Base-by-base conservation (phyloP, 805 yeast genomes). In the Hanseniaspora valbyensis region DNA sequence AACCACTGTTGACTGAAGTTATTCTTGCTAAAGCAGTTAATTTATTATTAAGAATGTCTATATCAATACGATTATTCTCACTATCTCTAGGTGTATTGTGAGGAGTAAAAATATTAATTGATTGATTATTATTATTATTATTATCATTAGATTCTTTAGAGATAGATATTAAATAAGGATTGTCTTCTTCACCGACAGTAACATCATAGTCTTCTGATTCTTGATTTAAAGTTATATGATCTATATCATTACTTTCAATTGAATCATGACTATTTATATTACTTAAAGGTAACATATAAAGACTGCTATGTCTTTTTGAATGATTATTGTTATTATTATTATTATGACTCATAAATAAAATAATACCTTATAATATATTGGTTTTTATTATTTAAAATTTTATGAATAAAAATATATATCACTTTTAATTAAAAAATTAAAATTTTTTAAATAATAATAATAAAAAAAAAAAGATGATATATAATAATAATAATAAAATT, bases 1-100 rank as follows among this genome's bases (percentile, higher is more conserved):
- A 48, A 2, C 50, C 50, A 10, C 44, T 39, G 39, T 48, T 48
- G 26, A 48, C 51, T 0, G 51, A 48, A 7, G 51, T 48, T 34
- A 48, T 48, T 33, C 51, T 30, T n/a, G 51, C 43, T 5, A 48
- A 9, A 2, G 26, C n/a, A 22, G 30, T 40, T 7, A 48, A 21
- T 24, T 48, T 48, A 29, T 33, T 29, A 24, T 44, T 28, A 2
- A 44, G 13, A 4, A 33, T 32, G n/a, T 39, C 42, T 8, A 39
- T 25, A 26, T 39, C 42, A 13, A 39, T 4, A n/a, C n/a, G n/a
- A n/a, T n/a, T n/a, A 2, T 39, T 6, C n/a, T 39, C 16, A 2
- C 4, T 16, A 5, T 46, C 50, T 9, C 21, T 22, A 0, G 38
- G 44, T 1, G 44, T 39, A 18, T 38, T 39, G 41, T 46, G 13